Evolutionary conservation across 257 asterid species (phyloP), one percentile per base, ranked within the genome.

Genomic region (Primulina huaijiensis): DNA sequence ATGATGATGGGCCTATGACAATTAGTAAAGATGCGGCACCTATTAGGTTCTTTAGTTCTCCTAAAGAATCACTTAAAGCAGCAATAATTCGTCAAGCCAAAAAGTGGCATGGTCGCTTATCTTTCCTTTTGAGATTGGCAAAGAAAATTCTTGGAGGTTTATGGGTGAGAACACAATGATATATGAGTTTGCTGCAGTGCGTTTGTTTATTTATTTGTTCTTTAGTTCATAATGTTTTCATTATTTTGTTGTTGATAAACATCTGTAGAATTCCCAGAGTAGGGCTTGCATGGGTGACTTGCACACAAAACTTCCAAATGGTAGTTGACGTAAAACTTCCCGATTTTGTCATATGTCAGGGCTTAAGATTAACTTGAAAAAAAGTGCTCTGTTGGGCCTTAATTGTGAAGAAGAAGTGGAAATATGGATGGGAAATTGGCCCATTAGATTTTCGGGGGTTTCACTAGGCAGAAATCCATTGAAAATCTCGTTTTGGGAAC

Each of bases 21-120:
- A 76, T 40, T 70, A 79, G 76, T 80, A 90, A 83, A 75, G 90
- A 90, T n/a, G 83, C 56, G 40, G 76, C 84, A 60, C 88, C 77
- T 61, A 70, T 76, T 79, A 88, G 88, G 75, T 80, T 90, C 82
- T 80, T 80, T 65, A 34, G 73, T 66, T 93, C 95, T 2, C 94
- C 90, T 31, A 89, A 84, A 78, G 97, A 93, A 79, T 89, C 96
- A 66, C 86, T 93, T 20, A 90, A 87, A 79, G 90, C 91, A 62
- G 96, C 92, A 25, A 80, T 93, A 46, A 46, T 82, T 71, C 90
- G 67, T 75, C 77, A 89, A 66, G 92, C 88, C 63, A 85, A 80
- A 80, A 93, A 82, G 88, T 93, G 97, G 99, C 89, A 86, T 70
- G 88, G 96, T 59, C 97, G 99, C 61, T 60, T 89, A 76, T 87